Percentiles rank a stretch among this genome's conserved stretches.
phyloP scores from a whole-genome alignment of 2,329 filamentous ascomycete species.

The Eutypella sp. region DNA sequence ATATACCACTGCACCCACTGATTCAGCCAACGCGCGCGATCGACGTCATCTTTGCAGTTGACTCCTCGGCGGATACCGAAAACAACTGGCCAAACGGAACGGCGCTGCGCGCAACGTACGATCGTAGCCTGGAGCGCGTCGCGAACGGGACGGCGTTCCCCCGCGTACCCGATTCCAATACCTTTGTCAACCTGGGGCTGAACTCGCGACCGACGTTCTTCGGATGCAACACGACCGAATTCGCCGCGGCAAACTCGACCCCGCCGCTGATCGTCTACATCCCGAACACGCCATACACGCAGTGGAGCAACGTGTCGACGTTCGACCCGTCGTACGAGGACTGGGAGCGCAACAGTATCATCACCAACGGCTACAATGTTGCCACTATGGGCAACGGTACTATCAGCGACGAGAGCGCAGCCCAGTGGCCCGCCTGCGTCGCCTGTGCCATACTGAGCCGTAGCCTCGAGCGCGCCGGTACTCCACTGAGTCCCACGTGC shows the following conservation, averaged over 20 bases:
- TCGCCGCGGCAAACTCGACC: conserved; percentile 29
- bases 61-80: conserved; percentile 68
- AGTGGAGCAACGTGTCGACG: conserved; percentile 73
- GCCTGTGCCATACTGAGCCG: conserved; percentile 81
- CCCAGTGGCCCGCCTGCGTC: conserved; percentile 75
- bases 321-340: conserved; percentile 62
- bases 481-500: conserved; percentile 66
- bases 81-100: conserved; percentile 74
- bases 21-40: conserved; percentile 68
- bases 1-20: conserved; percentile 73
- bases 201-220: conserved; percentile 76
- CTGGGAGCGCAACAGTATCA: conserved; percentile 68
- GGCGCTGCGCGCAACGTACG: conserved; percentile 67
- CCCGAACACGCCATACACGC: conserved; percentile 77
- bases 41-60: conserved; percentile 77
- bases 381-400: conserved; percentile 81
- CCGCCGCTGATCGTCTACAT: conserved; percentile 78
- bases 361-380: conserved; percentile 79
- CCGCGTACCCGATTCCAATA: conserved; percentile 65
- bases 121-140: conserved; percentile 52
- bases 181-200: conserved; percentile 71
- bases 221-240: conserved; percentile 66
- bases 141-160: conserved; percentile 69
- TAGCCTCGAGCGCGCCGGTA: conserved; percentile 66
- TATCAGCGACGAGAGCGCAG: no score